Conservation (phyloP, 495 filamentous ascomycete species). For the Tuber aestivum region DNA sequence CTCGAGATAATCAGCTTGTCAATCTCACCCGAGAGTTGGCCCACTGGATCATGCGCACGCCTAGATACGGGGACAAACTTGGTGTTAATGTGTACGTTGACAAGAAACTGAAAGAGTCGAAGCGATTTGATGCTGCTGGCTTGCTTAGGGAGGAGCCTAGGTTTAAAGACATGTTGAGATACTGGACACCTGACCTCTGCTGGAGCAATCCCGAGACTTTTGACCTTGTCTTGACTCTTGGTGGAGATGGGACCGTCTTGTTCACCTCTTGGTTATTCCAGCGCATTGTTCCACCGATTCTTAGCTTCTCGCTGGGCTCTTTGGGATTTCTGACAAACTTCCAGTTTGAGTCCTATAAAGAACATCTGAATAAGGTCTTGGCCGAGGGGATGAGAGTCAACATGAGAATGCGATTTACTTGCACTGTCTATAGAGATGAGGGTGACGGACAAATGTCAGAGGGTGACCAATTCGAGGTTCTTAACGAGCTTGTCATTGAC, state of each 20-base stretch:
- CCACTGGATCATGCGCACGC: conserved; percentile 76
- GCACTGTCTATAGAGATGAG: conserved; percentile 72
- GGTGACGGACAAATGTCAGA: conserved; percentile 52
- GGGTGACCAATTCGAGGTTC: conserved; percentile 59
- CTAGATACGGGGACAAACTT: conserved; percentile 52
- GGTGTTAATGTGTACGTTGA: conserved; percentile 76
- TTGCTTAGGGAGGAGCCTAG: conserved; percentile 55
- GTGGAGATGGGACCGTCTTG: conserved; percentile 93
- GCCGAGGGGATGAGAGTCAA: conserved; percentile 82
- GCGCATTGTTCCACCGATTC: conserved; percentile 85
- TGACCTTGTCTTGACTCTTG: conserved; percentile 88
- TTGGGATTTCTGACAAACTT: conserved; percentile 95
- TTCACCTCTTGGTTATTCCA: conserved; percentile 97
- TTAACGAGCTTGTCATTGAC: conserved; percentile 83
- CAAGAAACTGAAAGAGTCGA: conserved; percentile 60
- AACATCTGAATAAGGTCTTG: conserved; percentile 67
- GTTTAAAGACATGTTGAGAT: conserved; percentile 59
- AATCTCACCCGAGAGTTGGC: conserved; percentile 68
- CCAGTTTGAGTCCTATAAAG: conserved; percentile 68
- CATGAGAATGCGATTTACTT: conserved; percentile 83
- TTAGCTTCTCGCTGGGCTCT: conserved; percentile 86
- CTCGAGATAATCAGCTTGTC: conserved; percentile 75
- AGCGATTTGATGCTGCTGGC: conserved; percentile 62
- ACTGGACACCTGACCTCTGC: conserved; percentile 78
- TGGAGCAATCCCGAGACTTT: conserved; percentile 72